phyloP scores from a whole-genome alignment of 1,284 basidiomycete species.

The Neolentinus lepideus region DNA sequence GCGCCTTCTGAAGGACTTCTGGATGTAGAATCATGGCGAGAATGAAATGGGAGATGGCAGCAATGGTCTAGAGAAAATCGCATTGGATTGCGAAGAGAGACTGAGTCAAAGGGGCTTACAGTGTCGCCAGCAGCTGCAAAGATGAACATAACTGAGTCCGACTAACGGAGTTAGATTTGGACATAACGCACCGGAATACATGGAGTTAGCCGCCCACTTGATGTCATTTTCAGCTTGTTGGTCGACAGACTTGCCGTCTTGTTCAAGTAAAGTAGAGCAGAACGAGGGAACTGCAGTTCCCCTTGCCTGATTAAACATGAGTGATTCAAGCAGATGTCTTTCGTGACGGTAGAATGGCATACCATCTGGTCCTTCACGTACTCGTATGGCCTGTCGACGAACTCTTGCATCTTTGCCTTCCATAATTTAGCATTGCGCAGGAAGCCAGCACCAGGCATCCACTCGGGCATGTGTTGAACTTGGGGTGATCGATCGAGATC shows the following conservation, averaged over 20 bases:
- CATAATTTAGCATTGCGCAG: constrained; percentile 19
- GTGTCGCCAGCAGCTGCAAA: constrained; percentile 15
- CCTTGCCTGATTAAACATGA: not conserved
- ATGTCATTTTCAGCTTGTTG: constrained; percentile 13
- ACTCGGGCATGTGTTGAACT: constrained; percentile 20
- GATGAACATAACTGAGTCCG: not conserved
- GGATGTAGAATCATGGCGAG: constrained; percentile 24
- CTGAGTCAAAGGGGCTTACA: constrained; percentile 2
- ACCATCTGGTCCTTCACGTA: constrained; percentile 15
- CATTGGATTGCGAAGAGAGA: not conserved
- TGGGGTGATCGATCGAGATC: not conserved
- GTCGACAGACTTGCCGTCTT: constrained; percentile 11
- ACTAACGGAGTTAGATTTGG: not conserved
- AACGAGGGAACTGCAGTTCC: constrained; percentile 14
- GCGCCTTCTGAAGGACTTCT: constrained; percentile 21
- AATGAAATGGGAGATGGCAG: constrained; percentile 15
- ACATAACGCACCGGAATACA: constrained; percentile 12
- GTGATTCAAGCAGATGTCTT: not conserved
- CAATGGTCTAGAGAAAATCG: constrained; percentile 10
- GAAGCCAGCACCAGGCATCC: constrained; percentile 23
- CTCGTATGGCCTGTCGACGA: constrained; percentile 14
- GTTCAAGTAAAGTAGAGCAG: constrained; percentile 15
- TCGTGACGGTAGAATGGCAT: not conserved
- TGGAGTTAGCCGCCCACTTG: constrained; percentile 13
- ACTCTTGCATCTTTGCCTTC: constrained; percentile 12